Base-by-base conservation (phyloP, 1,139 yeast species). In the Sugiyamaella castrensis region DNA sequence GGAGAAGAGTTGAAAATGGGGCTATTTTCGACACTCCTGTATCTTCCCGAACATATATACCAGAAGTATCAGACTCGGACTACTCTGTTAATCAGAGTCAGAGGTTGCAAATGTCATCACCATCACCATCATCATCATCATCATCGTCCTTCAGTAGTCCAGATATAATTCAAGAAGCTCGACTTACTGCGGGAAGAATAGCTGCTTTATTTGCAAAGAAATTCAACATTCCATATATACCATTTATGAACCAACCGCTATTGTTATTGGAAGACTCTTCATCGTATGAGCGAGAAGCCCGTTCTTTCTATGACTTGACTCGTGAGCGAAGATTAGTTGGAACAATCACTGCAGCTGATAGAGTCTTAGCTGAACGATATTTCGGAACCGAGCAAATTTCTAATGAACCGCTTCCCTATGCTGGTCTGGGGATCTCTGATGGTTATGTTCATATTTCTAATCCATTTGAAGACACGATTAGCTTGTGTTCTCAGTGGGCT, bases 391-490 rank as follows among this genome's bases (percentile, higher is more conserved):
- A 54, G 29, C 16, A n/a, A 12, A 36, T 48, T 3, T 33, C 38
- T 7, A 45, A 40, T 16, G 27, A 24, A 12, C 48, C 55, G 8
- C 26, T 42, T 11, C 47, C 55, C 8, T 59, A 59, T 38, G 47
- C 37, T 32, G 60, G 63, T n/a, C 49, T 58, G 1, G 63, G 61
- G 2, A 40, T 57, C n/a, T n/a, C 37, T 2, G 46, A 48, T 15
- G 59, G 56, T 6, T 57, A 55, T 43, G 60, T 57, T 12, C 58
- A 57, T 35, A 51, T 61, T 10, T 59, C 58, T 4, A 45, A 51
- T 38, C 64, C 65, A 6, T 51, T 57, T 36, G 60, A 60, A 33
- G 56, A 59, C 40, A 37, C 53, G 7, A 16, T 47, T 11, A 51
- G 56, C 33, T 33, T 56, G 11, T 42, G 56, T 10, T 46, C 55